A percentile compares a stretch with the other conserved stretches of the same genome.
Evolutionary conservation across 352 stramenopile species (phyloP).

Genomic region (Globisporangium viniferum): DNA sequence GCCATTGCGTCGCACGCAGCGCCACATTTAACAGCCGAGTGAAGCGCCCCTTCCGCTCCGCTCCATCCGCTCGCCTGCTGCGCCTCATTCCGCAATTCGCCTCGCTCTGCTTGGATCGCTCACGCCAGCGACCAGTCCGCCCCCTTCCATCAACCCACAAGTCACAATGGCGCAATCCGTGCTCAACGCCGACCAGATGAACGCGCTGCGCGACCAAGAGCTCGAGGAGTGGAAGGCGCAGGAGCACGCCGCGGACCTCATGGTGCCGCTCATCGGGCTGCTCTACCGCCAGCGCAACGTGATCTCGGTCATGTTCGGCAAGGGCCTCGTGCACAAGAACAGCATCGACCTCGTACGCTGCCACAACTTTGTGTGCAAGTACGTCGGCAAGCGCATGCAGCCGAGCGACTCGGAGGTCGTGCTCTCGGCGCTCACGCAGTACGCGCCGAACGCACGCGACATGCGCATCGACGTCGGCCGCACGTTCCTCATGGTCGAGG

Average conservation of each 20-base stretch:
- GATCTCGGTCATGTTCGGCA: conserved; percentile 80
- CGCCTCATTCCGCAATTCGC: conserved; percentile 20
- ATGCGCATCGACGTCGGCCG: conserved; percentile 81
- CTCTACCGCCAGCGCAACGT: conserved; percentile 85
- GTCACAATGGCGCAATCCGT: conserved; percentile 31
- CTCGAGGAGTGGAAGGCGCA: conserved; percentile 76
- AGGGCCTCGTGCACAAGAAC: conserved; percentile 84
- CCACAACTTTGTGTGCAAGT: conserved; percentile 84
- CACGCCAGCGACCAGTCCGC: neutral
- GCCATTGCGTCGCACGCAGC: neutral
- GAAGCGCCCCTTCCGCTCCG: neutral
- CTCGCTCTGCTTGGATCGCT: conserved; percentile 17
- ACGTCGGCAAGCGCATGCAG: conserved; percentile 75
- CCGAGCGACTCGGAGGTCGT: conserved; percentile 74
- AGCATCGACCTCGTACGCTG: conserved; percentile 82
- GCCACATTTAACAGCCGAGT: conserved; percentile 5
- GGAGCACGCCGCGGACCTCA: conserved; percentile 78
- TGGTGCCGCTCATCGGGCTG: conserved; percentile 78
- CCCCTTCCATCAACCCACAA: neutral
- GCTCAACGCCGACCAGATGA: conserved; percentile 48
- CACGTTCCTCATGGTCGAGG: conserved; percentile 66
- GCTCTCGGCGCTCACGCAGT: conserved; percentile 56
- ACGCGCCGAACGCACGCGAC: conserved; percentile 51
- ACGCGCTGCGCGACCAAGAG: conserved; percentile 51
- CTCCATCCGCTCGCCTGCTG: neutral